Evolutionary conservation across 805 yeast species (phyloP).

Genomic region (Myxozyma udenii): DNA sequence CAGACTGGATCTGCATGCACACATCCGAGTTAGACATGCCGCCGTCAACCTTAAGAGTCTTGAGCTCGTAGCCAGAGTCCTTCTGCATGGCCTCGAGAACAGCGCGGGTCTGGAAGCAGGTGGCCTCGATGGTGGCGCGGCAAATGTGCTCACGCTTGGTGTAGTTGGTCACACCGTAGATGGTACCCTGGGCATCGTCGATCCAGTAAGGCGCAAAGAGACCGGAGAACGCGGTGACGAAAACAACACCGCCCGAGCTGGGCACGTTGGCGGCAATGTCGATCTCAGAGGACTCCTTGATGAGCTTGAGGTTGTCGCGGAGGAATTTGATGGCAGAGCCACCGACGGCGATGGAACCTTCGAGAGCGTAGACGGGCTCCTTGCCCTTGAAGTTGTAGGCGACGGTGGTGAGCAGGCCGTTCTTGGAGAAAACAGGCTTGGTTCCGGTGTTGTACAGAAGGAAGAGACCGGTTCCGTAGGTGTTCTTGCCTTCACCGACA

Average conservation of each 20-base stretch:
- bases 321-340: constrained; percentile 94
- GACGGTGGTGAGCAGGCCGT: constrained; percentile 85
- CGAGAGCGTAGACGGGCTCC: constrained; percentile 81
- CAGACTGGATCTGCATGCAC: constrained; percentile 91
- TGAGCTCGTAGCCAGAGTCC: constrained; percentile 64
- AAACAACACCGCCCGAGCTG: constrained; percentile 85
- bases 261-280: constrained; percentile 85
- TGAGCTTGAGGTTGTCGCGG: constrained; percentile 81
- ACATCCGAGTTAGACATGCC: constrained; percentile 91
- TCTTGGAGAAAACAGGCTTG: constrained; percentile 62
- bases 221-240: constrained; percentile 93
- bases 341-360: constrained; percentile 95
- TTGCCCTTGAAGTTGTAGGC: constrained; percentile 82
- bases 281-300: constrained; percentile 77
- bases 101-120: constrained; percentile 89
- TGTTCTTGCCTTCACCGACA: constrained; percentile 86
- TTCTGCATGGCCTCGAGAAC: constrained; percentile 84
- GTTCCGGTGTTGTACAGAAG: constrained; percentile 82
- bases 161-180: constrained; percentile 88
- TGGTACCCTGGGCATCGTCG: constrained; percentile 85
- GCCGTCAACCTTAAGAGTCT: constrained; percentile 72
- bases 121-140: constrained; percentile 92
- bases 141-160: constrained; percentile 91
- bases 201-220: constrained; percentile 96
- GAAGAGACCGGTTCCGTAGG: constrained; percentile 96